These are phyloP conservation scores for Arachnomyces sp. DNA, from an alignment of 2,329 filamentous ascomycete genomes.

Conservation along the genomic window DNA sequence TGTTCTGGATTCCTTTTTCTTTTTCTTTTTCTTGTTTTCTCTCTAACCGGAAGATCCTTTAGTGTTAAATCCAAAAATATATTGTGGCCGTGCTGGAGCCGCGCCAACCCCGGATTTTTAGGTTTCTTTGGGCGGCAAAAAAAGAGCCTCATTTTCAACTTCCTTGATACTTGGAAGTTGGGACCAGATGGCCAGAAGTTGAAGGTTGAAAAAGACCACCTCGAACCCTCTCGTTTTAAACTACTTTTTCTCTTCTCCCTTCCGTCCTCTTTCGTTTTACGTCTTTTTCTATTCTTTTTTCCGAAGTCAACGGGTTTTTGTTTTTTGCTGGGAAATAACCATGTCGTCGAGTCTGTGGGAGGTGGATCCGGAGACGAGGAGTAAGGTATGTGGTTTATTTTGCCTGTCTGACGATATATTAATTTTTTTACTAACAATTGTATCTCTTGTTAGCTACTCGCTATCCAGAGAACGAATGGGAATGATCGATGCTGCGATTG, in stretches of 20 bases:
- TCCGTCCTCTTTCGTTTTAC: neutral
- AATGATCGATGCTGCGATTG: constrained; percentile 95
- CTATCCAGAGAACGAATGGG: constrained; percentile 81
- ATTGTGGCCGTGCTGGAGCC: too few species aligned
- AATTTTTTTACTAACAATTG: constrained; percentile 4
- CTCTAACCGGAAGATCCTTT: too few species aligned
- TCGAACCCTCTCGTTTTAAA: neutral
- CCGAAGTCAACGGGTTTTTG: too few species aligned
- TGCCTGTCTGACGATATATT: constrained; percentile 1
- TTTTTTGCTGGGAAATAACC: constrained; percentile 2
- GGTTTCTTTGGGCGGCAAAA: too few species aligned
- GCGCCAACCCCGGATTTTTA: too few species aligned
- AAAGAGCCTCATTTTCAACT: too few species aligned
- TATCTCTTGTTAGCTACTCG: constrained; percentile 57
- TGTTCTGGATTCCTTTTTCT: too few species aligned
- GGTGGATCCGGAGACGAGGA: constrained; percentile 93
- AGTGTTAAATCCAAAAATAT: too few species aligned
- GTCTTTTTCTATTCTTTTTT: constrained; percentile 6
- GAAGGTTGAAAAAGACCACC: neutral
- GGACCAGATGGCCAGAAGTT: too few species aligned
- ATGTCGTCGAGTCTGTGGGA: constrained; percentile 81
- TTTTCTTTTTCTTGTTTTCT: too few species aligned
- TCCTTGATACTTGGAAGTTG: too few species aligned
- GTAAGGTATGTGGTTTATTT: constrained; percentile 58
- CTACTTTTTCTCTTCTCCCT: neutral